Evolutionary conservation across 2,329 filamentous ascomycete genomes (phyloP), one percentile per base, ranked within the genome.

Genomic region (Acarospora socialis): DNA sequence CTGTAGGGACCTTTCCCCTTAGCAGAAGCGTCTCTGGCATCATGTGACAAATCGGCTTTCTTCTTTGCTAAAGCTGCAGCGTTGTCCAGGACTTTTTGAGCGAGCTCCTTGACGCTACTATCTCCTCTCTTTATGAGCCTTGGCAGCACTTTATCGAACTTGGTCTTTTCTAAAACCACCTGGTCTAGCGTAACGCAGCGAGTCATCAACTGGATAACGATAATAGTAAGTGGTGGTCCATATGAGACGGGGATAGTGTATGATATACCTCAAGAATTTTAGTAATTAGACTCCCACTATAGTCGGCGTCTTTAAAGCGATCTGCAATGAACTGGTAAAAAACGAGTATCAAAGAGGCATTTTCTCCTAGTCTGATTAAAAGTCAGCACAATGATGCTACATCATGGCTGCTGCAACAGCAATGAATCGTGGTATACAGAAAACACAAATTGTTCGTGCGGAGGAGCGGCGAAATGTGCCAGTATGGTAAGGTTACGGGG

Each of bases 121-220:
- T 66, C 66, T 16, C 69, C 70, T 40, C 66, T 67, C 50, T 73
- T 77, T 32, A 65, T 55, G 40, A 73, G 66, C 16, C 65, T 60
- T 3, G 61, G 60, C 10, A 76, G 51, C 10, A 73, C 56, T 45
- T 73, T 76, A 33, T 60, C 59, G 18, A 74, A 52, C 42, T 73
- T 73, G 6, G 67, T 72, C 46, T 70, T 71, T 42, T 71, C 65
- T 15, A 75, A 55, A 29, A 66, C 59, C 30, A 69, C 65, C 37
- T 63, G 63, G 35, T 68, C 71, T 43, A 76, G 56, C 5, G 68
- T 73, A 9, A 61, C 61, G 39, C 70, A 73, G 25, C 59, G 59
- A 17, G 60, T 53, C 43, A 76, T 59, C 28, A 73, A 52, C 60
- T 72, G 39, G 22, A 30, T 8, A 15, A 16, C 21, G 35, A 56